phyloP scores from a whole-genome alignment of 2,329 filamentous ascomycete genomes.

The Thielaviopsis musarum region DNA sequence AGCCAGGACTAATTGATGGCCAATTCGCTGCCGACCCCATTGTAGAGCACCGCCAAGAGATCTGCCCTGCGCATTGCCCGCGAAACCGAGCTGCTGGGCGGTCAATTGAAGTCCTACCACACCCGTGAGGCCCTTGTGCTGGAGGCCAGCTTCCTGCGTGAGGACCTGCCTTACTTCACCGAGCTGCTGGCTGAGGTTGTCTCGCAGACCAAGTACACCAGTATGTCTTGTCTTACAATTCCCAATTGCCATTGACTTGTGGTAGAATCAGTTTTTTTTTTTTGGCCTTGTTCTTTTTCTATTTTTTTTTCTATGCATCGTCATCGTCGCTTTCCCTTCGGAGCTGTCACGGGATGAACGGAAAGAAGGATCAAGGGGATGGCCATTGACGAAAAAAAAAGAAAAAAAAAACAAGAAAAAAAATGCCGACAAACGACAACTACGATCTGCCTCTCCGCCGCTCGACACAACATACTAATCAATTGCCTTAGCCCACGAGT shows the following conservation, averaged over 20 bases:
- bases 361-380: conserved; percentile 3
- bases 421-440: background rate
- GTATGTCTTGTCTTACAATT: conserved; percentile 28
- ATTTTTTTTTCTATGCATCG: background rate
- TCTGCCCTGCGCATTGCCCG: conserved; percentile 84
- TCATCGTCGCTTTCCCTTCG: background rate
- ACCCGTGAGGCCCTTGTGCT: conserved; percentile 86
- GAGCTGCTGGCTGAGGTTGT: conserved; percentile 90
- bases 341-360: conserved; percentile 7
- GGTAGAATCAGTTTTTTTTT: background rate
- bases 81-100: conserved; percentile 89
- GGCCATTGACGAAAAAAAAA: background rate
- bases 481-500: conserved; percentile 54
- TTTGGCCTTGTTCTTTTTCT: background rate
- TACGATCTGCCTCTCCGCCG: background rate
- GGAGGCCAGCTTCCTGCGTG: conserved; percentile 84
- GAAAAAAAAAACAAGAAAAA: background rate
- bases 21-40: conserved; percentile 26
- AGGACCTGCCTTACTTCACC: conserved; percentile 93
- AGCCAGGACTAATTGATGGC: conserved; percentile 18
- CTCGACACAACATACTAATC: conserved; percentile 12
- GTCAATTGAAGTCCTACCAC: conserved; percentile 73
- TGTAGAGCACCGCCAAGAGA: conserved; percentile 67
- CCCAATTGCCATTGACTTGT: background rate
- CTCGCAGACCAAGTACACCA: conserved; percentile 69